Percentiles rank a stretch among this genome's conserved stretches.
phyloP scores from a whole-genome alignment of 257 asterid species.

The Thymus quinquecostatus region DNA sequence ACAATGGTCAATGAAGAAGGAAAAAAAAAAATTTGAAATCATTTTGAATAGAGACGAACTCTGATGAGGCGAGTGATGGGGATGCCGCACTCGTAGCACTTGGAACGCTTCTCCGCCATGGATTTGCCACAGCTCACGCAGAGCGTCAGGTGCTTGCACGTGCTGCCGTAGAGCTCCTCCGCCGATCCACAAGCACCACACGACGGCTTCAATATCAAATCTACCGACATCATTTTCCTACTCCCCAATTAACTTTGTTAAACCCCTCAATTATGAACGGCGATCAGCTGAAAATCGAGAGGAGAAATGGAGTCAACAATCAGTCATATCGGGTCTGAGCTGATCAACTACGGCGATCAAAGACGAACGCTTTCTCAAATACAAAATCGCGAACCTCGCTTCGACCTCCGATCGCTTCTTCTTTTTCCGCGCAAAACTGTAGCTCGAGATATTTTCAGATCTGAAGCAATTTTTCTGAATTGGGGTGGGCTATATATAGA shows the following conservation, averaged over 20 bases:
- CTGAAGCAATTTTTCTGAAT: too few species aligned
- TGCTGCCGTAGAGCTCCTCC: constrained; percentile 78
- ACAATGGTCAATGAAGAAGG: neutral
- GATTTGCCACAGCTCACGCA: constrained; percentile 79
- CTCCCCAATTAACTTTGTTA: constrained; percentile 28
- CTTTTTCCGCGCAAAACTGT: neutral
- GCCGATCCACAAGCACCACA: constrained; percentile 85
- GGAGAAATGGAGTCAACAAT: constrained; percentile 11
- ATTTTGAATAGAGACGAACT: constrained; percentile 40
- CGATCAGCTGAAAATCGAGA: neutral
- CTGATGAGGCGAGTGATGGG: constrained; percentile 74
- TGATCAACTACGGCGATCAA: constrained; percentile 21
- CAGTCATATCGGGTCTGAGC: neutral
- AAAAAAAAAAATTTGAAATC: neutral
- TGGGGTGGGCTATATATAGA: neutral
- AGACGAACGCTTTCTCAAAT: neutral
- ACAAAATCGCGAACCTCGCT: neutral
- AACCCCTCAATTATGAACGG: constrained; percentile 11
- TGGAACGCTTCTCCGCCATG: constrained; percentile 71
- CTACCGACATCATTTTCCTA: constrained; percentile 50
- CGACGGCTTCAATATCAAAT: constrained; percentile 81
- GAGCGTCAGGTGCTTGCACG: constrained; percentile 91
- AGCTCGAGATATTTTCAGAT: neutral
- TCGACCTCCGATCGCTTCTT: neutral
- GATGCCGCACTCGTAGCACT: constrained; percentile 84